phyloP scores from a whole-genome alignment of 129 eudicot genomes.

The Saussurea involucrata region DNA sequence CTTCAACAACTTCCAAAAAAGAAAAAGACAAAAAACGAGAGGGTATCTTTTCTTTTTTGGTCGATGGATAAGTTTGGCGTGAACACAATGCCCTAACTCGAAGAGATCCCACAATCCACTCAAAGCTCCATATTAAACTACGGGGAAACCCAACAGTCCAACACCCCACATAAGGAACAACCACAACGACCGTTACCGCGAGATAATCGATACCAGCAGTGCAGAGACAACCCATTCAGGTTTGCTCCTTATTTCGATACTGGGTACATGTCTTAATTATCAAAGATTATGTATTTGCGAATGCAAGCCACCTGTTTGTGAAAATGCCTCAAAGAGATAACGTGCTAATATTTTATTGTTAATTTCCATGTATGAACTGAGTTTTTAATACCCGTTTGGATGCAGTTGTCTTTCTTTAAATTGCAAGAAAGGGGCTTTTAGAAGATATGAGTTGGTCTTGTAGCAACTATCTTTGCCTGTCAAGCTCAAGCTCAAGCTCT shows the following conservation, averaged over 20 bases:
- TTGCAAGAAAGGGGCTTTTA: constrained; percentile 7
- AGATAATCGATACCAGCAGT: neutral
- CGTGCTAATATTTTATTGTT: neutral
- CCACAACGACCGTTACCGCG: neutral
- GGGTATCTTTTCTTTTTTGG: neutral
- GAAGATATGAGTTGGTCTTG: constrained; percentile 55
- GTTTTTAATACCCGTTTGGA: constrained; percentile 5
- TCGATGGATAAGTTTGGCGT: constrained; percentile 9
- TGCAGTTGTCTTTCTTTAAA: constrained; percentile 25
- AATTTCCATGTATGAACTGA: neutral
- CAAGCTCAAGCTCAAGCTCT: constrained; percentile 31
- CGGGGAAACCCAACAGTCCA: neutral
- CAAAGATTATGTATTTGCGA: neutral
- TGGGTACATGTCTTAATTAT: neutral
- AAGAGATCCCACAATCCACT: neutral
- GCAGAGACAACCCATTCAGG: neutral
- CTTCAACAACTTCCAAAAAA: no score
- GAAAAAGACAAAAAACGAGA: no score
- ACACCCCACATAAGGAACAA: neutral
- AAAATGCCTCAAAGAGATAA: constrained; percentile 22
- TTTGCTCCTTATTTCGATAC: neutral
- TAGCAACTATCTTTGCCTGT: constrained; percentile 30
- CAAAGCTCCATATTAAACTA: neutral
- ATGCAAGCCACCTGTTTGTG: constrained; percentile 30
- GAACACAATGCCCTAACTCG: constrained; percentile 5